Evolutionary conservation across 345 rosid genomes (phyloP).

Genomic region (Gossypium thurberi): DNA sequence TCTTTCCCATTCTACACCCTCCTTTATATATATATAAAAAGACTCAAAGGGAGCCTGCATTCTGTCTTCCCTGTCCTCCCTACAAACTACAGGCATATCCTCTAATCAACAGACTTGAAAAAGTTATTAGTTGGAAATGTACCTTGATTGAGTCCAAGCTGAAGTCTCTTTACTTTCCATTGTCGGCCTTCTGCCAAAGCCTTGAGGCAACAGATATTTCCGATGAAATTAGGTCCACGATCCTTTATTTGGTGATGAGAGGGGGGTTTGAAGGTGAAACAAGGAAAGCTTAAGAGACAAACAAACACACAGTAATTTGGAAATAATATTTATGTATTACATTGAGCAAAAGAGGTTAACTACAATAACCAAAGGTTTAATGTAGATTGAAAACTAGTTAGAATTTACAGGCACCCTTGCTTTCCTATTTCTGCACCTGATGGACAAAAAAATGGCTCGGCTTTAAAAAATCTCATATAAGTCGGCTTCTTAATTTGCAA

Average conservation of each 20-base stretch:
- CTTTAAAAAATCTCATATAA: constrained; percentile 16
- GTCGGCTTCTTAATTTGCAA: constrained; percentile 18
- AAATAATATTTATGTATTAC: background rate
- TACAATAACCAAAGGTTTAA: constrained; percentile 17
- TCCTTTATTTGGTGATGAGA: background rate
- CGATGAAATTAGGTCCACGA: background rate
- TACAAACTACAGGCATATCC: no score
- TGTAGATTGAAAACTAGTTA: constrained; percentile 24
- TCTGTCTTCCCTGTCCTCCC: background rate
- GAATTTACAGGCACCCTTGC: constrained; percentile 33
- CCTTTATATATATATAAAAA: background rate
- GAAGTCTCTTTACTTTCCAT: constrained; percentile 7
- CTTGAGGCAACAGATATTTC: background rate
- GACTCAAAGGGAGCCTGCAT: background rate
- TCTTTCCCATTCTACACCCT: no score
- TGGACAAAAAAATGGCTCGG: constrained; percentile 33
- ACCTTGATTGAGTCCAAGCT: background rate
- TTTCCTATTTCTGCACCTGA: constrained; percentile 31
- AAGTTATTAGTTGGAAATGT: background rate
- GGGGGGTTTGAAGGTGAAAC: background rate
- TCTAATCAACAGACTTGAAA: background rate
- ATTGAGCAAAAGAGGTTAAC: background rate
- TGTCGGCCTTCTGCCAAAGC: background rate
- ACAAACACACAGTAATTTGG: background rate
- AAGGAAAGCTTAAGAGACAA: background rate